These are phyloP conservation scores for Malus sylvestris DNA, from an alignment of 306 rosid genomes.

Conservation along the genomic window DNA sequence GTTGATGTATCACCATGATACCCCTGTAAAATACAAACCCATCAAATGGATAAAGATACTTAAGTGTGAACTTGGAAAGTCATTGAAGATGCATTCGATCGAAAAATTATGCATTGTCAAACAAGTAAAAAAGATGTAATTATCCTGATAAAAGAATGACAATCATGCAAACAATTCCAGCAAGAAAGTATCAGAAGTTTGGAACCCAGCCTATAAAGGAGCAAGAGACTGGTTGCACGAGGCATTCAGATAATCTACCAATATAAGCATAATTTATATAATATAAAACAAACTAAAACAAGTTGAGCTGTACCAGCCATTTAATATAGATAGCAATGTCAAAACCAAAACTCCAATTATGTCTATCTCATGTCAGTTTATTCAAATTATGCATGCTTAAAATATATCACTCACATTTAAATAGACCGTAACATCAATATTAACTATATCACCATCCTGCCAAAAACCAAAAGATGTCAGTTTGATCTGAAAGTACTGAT, in stretches of 20 bases:
- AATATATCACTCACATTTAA: slow-evolving; percentile 57
- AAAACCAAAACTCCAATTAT: neutral
- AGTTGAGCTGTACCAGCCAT: neutral
- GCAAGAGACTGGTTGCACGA: neutral
- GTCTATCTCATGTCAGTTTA: neutral
- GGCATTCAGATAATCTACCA: neutral
- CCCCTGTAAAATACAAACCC: slow-evolving; percentile 50
- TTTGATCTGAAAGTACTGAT: neutral
- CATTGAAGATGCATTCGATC: neutral
- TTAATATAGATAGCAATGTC: neutral
- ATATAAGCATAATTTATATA: too few species aligned
- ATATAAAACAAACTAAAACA: too few species aligned
- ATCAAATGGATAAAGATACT: slow-evolving; percentile 5
- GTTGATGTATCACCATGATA: slow-evolving; percentile 87
- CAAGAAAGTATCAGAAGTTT: neutral
- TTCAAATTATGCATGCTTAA: neutral
- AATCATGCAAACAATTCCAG: neutral
- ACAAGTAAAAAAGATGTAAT: neutral
- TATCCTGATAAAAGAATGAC: neutral
- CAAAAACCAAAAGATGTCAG: slow-evolving; percentile 10
- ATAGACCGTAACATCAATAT: slow-evolving; percentile 85
- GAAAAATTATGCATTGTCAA: neutral
- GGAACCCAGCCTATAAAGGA: neutral
- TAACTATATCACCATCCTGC: slow-evolving; percentile 96
- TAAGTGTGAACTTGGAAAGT: slow-evolving; percentile 7